These are phyloP conservation scores for Camelina sativa DNA, from an alignment of 345 rosid species.

Conservation along the genomic window DNA sequence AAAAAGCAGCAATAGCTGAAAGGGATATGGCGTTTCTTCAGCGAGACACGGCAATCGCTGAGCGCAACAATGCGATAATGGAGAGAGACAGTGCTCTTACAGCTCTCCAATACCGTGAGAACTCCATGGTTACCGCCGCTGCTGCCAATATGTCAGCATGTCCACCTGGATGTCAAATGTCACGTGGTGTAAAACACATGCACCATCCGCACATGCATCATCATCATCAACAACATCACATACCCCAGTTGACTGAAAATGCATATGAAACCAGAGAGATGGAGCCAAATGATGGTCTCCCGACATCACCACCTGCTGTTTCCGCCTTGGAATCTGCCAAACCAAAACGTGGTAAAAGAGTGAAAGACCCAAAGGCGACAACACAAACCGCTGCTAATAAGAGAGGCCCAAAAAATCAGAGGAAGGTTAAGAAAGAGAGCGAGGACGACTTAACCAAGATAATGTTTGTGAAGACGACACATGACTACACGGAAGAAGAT, in stretches of 20 bases:
- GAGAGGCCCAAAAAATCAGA: slow-evolving; percentile 64
- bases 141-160: slow-evolving; percentile 59
- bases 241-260: slow-evolving; percentile 61
- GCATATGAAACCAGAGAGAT: slow-evolving; percentile 64
- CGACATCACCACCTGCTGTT: slow-evolving; percentile 54
- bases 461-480: slow-evolving; percentile 64
- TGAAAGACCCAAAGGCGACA: slow-evolving; percentile 64
- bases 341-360: slow-evolving; percentile 68
- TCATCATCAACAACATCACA: slow-evolving; percentile 75
- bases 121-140: slow-evolving; percentile 52
- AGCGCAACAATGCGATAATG: slow-evolving; percentile 82
- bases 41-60: slow-evolving; percentile 92
- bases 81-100: slow-evolving; percentile 91
- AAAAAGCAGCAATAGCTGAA: slow-evolving; percentile 89
- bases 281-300: slow-evolving; percentile 55
- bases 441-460: slow-evolving; percentile 66
- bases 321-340: slow-evolving; percentile 58
- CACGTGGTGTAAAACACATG: slow-evolving; percentile 85
- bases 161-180: slow-evolving; percentile 77
- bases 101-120: slow-evolving; percentile 85
- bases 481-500: slow-evolving; percentile 62
- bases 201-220: slow-evolving; percentile 75
- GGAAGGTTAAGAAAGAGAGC: slow-evolving; percentile 78
- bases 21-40: slow-evolving; percentile 92
- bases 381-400: slow-evolving; percentile 53